Evolutionary conservation across 768 basidiomycete genomes (phyloP), one percentile per base, ranked within the genome.

Genomic region (Suillus ampliporus): DNA sequence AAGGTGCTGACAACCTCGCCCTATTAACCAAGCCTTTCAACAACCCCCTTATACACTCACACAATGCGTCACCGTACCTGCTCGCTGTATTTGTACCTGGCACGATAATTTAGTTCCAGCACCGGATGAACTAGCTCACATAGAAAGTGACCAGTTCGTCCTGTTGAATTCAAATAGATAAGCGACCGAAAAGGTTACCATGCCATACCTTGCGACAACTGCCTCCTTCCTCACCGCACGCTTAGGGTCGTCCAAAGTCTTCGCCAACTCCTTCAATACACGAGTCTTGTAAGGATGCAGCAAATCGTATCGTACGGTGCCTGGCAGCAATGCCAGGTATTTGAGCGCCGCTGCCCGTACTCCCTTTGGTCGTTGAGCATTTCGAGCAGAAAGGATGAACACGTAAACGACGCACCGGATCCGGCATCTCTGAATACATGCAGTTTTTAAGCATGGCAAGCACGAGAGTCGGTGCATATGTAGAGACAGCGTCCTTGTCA

Each of bases 191-290:
- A 58, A 17, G 35, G 23, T 10, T 9, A 35, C 57, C 57, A 41
- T 14, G 47, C 59, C 77, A 34, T 67, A 83, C 84, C 90, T 70
- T 38, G 94, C 90, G 67, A 94, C 88, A 3, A 99, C 97, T 1
- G 95, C 97, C 69, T 92, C 93, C 68, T 86, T 89, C 58, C 97
- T 82, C 9, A 99, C 95, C 2, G 77, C 77, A 62, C 91, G 81
- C 72, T 89, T 91, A n/a, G 92, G 92, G 77, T 99, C 97, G 72
- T 99, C 97, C 52, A 99, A 75, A 5, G 84, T 86, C 64, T 83
- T 86, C 0, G 84, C 89, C 31, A 99, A 80, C 63, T 90, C 88
- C 43, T 87, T 87, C 57, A 98, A 74, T 26, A 97, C 91, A 0
- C 71, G 77, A 2, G 85, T 62, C 74, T 94, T 98, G 70, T 86